A percentile compares a stretch with the other conserved stretches of the same genome.
Evolutionary conservation across 2,329 filamentous ascomycete genomes (phyloP).

Genomic region (Fusarium siculi): DNA sequence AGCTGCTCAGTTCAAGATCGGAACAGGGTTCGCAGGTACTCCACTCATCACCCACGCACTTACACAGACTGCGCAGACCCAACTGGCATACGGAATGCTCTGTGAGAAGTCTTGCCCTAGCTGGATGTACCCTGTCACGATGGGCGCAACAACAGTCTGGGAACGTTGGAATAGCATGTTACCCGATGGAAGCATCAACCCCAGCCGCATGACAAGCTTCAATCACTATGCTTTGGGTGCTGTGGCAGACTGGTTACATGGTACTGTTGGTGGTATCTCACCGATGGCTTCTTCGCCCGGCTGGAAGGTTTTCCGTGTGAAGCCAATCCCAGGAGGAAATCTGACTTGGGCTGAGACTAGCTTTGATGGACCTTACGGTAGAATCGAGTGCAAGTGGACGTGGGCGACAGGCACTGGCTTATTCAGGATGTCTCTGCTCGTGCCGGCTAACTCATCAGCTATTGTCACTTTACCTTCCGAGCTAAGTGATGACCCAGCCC

Average conservation of each 20-base stretch:
- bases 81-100: background rate
- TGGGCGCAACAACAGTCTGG: background rate
- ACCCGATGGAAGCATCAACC: background rate
- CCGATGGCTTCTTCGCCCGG: background rate
- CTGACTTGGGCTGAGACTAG: background rate
- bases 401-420: background rate
- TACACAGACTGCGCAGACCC: background rate
- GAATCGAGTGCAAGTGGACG: background rate
- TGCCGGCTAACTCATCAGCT: background rate
- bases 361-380: background rate
- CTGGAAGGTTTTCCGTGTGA: background rate
- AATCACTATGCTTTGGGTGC: background rate
- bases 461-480: background rate
- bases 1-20: background rate
- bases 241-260: background rate
- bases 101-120: background rate
- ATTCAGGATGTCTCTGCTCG: background rate
- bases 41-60: background rate
- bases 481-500: background rate
- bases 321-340: background rate
- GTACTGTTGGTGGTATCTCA: background rate
- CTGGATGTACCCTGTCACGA: background rate
- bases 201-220: background rate
- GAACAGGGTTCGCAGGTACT: background rate
- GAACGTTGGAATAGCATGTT: background rate